Base-by-base conservation (phyloP, 2,329 filamentous ascomycete species). In the Colletotrichum camelliae region DNA sequence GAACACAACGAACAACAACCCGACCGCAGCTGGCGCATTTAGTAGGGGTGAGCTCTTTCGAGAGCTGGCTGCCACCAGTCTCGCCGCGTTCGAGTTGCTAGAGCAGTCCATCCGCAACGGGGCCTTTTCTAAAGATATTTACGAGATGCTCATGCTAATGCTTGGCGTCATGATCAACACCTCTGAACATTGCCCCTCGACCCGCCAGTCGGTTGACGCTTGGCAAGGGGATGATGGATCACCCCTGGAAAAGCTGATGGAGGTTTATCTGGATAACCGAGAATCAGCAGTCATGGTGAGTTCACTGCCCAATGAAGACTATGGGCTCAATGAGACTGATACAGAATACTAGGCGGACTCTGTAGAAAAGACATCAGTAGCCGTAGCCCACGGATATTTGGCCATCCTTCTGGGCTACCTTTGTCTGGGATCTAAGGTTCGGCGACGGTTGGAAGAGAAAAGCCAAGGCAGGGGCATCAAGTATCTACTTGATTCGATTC, bases 111-210 rank as follows among this genome's bases (percentile, higher is more conserved):
- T 91, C 72, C 84, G 85, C 7, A 87, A 86, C 61, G 87, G 88
- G 33, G 84, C 86, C n/a, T 87, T 91, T 69, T 83, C 87, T 13
- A 84, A 86, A 3, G 86, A 87, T 27, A 84, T 88, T 2, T 86
- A 96, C 69, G 94, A 98, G 78, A 90, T 91, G 65, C 88, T 98
- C 16, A 91, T 98, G 65, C 88, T 98, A 57, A 90, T 94, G 68
- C 87, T 98, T 52, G 96, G 95, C 1, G 91, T 95, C 27, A 91
- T 96, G 84, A 98, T 98, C 83, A 98, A 98, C 80, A 90, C 98
- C 70, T 91, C 95, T 10, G 96, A 98, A 82, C 93, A 95, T 81
- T 95, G 93, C 80, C 87, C 92, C 18, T 83, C 88, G 27, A 93
- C 94, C 15, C 88, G 93, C 69, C 83, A 85, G 21, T 82, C 82